These are phyloP conservation scores for Neodidymelliopsis sp. DNA, from an alignment of 2,329 filamentous ascomycete species.

Conservation along the genomic window DNA sequence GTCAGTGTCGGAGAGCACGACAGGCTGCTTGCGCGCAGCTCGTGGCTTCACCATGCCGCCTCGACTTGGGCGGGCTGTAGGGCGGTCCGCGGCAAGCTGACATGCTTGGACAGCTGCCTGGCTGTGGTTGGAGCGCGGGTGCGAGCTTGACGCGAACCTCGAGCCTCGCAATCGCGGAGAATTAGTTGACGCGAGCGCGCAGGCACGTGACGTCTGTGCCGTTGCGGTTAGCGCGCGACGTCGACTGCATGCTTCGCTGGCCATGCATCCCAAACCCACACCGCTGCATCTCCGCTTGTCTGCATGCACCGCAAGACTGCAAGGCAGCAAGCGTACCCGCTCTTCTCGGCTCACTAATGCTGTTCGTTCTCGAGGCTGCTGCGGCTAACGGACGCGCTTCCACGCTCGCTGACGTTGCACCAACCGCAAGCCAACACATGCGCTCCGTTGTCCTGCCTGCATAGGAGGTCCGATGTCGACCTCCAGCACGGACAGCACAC, in stretches of 20 bases:
- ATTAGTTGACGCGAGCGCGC: neutral
- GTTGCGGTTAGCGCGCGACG: neutral
- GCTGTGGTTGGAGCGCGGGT: constrained; percentile 19
- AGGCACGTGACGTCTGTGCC: constrained; percentile 5
- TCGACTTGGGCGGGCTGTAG: constrained; percentile 29
- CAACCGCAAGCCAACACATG: constrained; percentile 46
- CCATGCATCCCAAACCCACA: constrained; percentile 10
- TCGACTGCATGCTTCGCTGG: constrained; percentile 13
- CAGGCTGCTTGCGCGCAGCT: constrained; percentile 46
- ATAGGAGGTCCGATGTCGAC: constrained; percentile 35
- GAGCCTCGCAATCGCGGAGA: constrained; percentile 11
- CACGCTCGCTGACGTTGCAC: constrained; percentile 29
- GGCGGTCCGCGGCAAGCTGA: constrained; percentile 26
- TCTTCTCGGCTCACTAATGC: constrained; percentile 22
- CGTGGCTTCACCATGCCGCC: constrained; percentile 51
- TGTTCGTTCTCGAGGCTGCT: constrained; percentile 28
- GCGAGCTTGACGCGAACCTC: constrained; percentile 17
- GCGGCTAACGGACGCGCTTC: constrained; percentile 26
- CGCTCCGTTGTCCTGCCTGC: constrained; percentile 34
- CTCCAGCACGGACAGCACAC: constrained; percentile 28
- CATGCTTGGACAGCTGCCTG: constrained; percentile 37
- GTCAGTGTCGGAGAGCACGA: constrained; percentile 48
- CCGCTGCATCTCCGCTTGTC: constrained; percentile 10
- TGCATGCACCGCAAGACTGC: constrained; percentile 11
- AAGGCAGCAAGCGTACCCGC: constrained; percentile 5